Percentiles rank a stretch among this genome's conserved stretches.
These are phyloP conservation scores for Oligophagozyma castellii DNA, from an alignment of 1,139 yeast species.

Conservation along the genomic window DNA sequence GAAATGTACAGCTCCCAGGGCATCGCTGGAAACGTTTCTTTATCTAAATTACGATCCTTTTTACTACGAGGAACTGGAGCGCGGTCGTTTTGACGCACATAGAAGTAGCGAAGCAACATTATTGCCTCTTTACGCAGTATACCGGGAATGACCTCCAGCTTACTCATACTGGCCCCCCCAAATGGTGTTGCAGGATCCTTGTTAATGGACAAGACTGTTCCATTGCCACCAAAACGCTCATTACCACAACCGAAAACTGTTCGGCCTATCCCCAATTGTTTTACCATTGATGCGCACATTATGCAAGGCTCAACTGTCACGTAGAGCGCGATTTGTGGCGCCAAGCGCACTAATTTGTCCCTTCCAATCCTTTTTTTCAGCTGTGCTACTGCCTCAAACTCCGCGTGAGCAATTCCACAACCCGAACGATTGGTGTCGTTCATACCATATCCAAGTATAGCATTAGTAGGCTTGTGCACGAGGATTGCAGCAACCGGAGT, in stretches of 20 bases:
- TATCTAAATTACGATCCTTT: slow-evolving; percentile 60
- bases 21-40: slow-evolving; percentile 47
- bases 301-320: slow-evolving; percentile 98
- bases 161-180: slow-evolving; percentile 11
- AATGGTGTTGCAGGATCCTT: slow-evolving; percentile 27
- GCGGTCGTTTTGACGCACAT: slow-evolving; percentile 66
- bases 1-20: slow-evolving; percentile 36
- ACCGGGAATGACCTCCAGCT: slow-evolving; percentile 61
- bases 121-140: slow-evolving; percentile 71
- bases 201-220: slow-evolving; percentile 62
- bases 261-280: slow-evolving; percentile 59
- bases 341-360: slow-evolving; percentile 17
- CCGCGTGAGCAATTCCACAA: slow-evolving; percentile 86
- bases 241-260: slow-evolving; percentile 90
- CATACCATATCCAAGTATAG: slow-evolving; percentile 63
- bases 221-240: slow-evolving; percentile 94
- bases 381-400: slow-evolving; percentile 62
- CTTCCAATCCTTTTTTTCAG: slow-evolving; percentile 26
- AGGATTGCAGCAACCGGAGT: slow-evolving; percentile 68
- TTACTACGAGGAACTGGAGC: slow-evolving; percentile 77
- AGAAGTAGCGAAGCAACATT: slow-evolving; percentile 64
- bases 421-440: slow-evolving; percentile 81
- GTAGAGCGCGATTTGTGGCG: slow-evolving; percentile 49
- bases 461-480: slow-evolving; percentile 30
- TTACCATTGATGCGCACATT: slow-evolving; percentile 90